Base-by-base conservation (phyloP, 768 basidiomycete genomes). In the Trametes cingulata region DNA sequence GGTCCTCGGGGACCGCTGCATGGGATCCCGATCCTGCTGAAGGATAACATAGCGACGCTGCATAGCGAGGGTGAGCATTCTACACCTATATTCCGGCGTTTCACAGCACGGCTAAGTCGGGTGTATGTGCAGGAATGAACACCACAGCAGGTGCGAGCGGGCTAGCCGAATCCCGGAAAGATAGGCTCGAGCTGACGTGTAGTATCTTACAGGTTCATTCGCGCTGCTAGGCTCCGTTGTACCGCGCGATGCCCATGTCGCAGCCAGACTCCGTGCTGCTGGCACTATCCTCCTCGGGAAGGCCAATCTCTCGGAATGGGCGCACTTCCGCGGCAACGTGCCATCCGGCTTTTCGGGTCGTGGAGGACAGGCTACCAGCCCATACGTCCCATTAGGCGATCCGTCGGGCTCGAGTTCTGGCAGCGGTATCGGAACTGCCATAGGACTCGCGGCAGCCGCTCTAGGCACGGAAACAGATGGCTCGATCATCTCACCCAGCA, bases 381-480 rank as follows among this genome's bases (percentile, higher is more conserved):
- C 79, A 2, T 82, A 79, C 64, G 75, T 74, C 42, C 78, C 77
- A 19, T 67, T 70, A n/a, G 77, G 73, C 15, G 64, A 77, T 55
- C 75, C 80, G 1, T 73, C 70, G 20, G 77, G 76, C 29, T 76
- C 75, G 24, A 77, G 77, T 49, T 74, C 76, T 9, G 86, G 86
- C 2, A 83, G 83, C n/a, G 85, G 77, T 3, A 75, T 77, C 24
- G 69, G 74, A 12, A 60, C 72, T 6, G 69, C 79, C 10, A 58
- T 81, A 19, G 78, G 80, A 17, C 75, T 82, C 19, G 73, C 73
- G 7, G 69, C 78, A 1, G 77, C 65, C 1, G 65, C 75, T 25
- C 69, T 82, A 29, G 79, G 80, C 4, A 76, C 76, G 0, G 79
- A 80, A 58, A 80, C 75, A 2, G 71, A 76, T 45, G 80, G 80